phyloP scores from a whole-genome alignment of 257 asterid species.

The Voacanga thouarsii region DNA sequence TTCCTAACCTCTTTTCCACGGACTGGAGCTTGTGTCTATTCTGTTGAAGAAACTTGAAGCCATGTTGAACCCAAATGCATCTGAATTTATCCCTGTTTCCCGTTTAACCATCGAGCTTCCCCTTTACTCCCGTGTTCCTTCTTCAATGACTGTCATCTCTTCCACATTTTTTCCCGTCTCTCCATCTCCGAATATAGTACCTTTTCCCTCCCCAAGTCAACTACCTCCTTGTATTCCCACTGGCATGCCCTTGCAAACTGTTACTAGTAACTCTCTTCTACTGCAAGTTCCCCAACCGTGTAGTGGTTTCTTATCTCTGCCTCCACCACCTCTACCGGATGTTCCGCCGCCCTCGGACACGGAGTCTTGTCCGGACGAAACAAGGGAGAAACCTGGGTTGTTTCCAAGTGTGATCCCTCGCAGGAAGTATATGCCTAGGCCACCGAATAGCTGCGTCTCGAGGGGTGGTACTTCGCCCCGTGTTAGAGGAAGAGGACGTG shows the following conservation, averaged over 20 bases:
- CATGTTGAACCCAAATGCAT: slow-evolving; percentile 13
- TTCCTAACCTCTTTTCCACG: too few relatives aligned
- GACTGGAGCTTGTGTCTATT: too few relatives aligned
- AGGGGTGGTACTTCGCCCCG: slow-evolving; percentile 3
- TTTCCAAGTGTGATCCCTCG: background rate
- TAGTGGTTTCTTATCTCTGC: background rate
- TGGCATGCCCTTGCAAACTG: background rate
- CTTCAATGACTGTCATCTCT: background rate
- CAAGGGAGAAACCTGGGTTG: background rate
- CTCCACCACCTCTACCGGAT: slow-evolving; percentile 8
- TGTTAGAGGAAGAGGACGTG: slow-evolving; percentile 6
- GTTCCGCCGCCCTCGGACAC: background rate
- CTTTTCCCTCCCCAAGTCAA: slow-evolving; percentile 5
- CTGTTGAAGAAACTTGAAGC: too few relatives aligned
- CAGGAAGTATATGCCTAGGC: background rate
- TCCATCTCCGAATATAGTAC: slow-evolving; percentile 3
- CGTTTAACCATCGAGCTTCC: slow-evolving; percentile 11
- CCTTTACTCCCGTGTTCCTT: background rate
- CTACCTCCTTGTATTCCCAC: slow-evolving; percentile 3
- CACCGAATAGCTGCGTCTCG: too few relatives aligned
- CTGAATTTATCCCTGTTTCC: slow-evolving; percentile 25
- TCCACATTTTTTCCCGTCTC: background rate
- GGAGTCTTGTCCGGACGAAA: background rate
- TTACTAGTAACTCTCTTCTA: background rate
- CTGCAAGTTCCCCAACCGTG: background rate